A percentile compares a stretch with the other conserved stretches of the same genome.
Evolutionary conservation across 441 rosid genomes (phyloP).

Genomic region (Adansonia gregorii): DNA sequence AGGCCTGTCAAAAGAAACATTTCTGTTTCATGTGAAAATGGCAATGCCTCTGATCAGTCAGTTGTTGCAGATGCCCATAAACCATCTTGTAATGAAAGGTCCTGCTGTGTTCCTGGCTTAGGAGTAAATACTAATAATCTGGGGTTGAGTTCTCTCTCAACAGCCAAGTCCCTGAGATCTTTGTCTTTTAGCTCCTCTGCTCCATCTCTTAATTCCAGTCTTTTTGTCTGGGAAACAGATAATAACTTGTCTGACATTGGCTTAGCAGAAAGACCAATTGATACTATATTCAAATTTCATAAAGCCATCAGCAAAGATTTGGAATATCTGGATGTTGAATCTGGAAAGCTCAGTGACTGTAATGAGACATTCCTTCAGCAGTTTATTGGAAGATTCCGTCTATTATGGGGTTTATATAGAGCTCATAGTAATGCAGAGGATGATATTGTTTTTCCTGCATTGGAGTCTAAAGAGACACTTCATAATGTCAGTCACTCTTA

Average conservation of each 20-base stretch:
- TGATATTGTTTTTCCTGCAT: slow-evolving; percentile 74
- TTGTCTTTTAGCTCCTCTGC: slow-evolving; percentile 59
- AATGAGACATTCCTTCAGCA: slow-evolving; percentile 66
- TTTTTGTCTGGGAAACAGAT: slow-evolving; percentile 72
- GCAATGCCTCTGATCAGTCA: slow-evolving; percentile 30
- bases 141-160: slow-evolving; percentile 56
- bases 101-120: slow-evolving; percentile 72
- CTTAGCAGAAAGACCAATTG: slow-evolving; percentile 62
- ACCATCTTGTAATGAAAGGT: slow-evolving; percentile 41
- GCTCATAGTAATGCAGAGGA: slow-evolving; percentile 87
- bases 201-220: slow-evolving; percentile 68
- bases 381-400: slow-evolving; percentile 69
- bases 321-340: slow-evolving; percentile 75
- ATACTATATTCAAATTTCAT: slow-evolving; percentile 73
- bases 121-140: slow-evolving; percentile 58
- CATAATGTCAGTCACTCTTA: slow-evolving; percentile 81
- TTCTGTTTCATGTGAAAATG: slow-evolving; percentile 36
- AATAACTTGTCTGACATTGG: slow-evolving; percentile 46
- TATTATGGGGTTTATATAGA: slow-evolving; percentile 74
- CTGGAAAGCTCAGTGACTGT: slow-evolving; percentile 66
- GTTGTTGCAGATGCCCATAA: slow-evolving; percentile 37
- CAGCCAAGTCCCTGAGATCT: slow-evolving; percentile 66
- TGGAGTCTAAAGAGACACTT: slow-evolving; percentile 77
- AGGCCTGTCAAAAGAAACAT: slow-evolving; percentile 44
- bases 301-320: slow-evolving; percentile 80